Conservation (phyloP, 257 asterid species). For the Ligustrum vulgare region DNA sequence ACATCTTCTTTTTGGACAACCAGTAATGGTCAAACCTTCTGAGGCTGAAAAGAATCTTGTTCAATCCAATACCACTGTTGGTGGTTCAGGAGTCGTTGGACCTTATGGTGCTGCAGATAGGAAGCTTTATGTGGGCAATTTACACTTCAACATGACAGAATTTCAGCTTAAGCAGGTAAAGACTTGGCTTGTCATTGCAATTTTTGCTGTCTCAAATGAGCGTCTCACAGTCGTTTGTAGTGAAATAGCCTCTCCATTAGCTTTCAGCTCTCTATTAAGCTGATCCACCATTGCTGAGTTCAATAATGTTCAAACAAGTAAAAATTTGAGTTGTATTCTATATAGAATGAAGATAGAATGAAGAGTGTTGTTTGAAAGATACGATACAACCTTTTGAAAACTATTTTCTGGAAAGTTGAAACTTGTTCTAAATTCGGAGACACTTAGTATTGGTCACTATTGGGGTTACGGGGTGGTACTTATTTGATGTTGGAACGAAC, state of each 20-base stretch:
- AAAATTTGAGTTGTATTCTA: neutral
- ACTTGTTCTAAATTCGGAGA: neutral
- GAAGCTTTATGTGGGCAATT: constrained; percentile 90
- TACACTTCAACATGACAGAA: constrained; percentile 95
- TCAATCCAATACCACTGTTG: constrained; percentile 72
- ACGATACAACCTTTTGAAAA: neutral
- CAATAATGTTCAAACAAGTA: neutral
- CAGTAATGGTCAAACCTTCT: constrained; percentile 98
- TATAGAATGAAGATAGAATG: neutral
- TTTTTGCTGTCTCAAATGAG: neutral
- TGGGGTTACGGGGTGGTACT: too few species aligned
- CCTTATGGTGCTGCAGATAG: constrained; percentile 92
- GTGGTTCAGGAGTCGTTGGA: constrained; percentile 73
- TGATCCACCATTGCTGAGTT: neutral
- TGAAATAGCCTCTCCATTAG: neutral
- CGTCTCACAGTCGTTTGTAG: neutral
- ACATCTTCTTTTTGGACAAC: constrained; percentile 90
- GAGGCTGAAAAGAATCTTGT: constrained; percentile 99
- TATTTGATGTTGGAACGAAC: neutral
- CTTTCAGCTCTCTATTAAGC: neutral
- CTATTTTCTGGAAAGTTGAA: neutral
- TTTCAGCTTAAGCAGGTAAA: constrained; percentile 89
- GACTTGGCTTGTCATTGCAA: neutral
- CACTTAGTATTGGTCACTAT: neutral
- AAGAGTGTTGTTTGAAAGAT: neutral